Conservation (phyloP, 1,284 basidiomycete genomes). For the Fomitopsis pinicola region DNA sequence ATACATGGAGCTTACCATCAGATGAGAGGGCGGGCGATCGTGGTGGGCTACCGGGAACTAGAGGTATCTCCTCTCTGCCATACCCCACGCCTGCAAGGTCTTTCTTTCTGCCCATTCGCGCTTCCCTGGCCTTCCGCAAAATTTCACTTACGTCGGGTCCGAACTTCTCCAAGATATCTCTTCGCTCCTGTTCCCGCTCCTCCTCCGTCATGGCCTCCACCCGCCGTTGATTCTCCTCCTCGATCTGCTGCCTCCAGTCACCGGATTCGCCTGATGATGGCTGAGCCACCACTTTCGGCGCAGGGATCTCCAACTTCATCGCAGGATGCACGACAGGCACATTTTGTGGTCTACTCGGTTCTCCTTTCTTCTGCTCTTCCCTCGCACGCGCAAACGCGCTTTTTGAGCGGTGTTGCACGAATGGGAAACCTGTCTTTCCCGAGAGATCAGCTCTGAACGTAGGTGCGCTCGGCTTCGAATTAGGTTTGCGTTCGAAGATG, state of each 20-base stretch:
- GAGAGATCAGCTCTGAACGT: constrained; percentile 27
- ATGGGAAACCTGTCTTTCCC: constrained; percentile 47
- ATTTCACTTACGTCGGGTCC: constrained; percentile 59
- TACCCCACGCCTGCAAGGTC: background rate
- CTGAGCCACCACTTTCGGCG: background rate
- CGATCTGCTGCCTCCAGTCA: constrained; percentile 29
- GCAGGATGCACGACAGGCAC: constrained; percentile 14
- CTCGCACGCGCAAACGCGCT: constrained; percentile 53
- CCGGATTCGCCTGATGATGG: constrained; percentile 5
- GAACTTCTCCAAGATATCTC: constrained; percentile 64
- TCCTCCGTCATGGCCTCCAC: constrained; percentile 43
- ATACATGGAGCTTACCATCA: background rate
- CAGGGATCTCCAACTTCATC: background rate
- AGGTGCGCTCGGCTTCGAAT: constrained; percentile 25
- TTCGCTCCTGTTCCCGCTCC: constrained; percentile 42
- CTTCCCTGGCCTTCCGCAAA: constrained; percentile 46
- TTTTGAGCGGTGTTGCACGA: constrained; percentile 56
- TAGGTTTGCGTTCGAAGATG: constrained; percentile 49
- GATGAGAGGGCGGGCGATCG: background rate
- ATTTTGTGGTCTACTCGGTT: constrained; percentile 7
- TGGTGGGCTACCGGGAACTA: background rate
- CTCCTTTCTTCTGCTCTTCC: constrained; percentile 28
- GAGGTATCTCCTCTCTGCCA: background rate
- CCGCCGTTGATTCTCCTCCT: constrained; percentile 38
- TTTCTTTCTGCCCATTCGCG: constrained; percentile 8